Conservation (phyloP, 805 yeast genomes). For the Pichia heedii region DNA sequence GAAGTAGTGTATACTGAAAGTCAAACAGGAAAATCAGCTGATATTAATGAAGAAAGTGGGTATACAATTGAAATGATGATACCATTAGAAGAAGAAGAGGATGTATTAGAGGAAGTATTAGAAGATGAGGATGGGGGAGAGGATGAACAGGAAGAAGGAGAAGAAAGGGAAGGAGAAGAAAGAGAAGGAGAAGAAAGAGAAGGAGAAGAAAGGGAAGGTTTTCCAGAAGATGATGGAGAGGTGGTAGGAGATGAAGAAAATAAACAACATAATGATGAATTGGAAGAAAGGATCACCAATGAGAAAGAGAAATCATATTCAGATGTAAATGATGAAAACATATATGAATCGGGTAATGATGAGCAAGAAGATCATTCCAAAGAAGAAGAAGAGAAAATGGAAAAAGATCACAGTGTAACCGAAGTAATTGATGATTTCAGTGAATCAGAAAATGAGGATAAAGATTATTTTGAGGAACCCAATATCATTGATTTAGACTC, state of each 20-base stretch:
- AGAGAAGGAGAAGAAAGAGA: background rate
- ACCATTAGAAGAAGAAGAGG: background rate
- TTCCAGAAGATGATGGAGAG: background rate
- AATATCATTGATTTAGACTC: no score
- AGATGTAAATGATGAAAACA: conserved; percentile 2
- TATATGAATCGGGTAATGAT: background rate
- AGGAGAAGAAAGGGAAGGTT: background rate
- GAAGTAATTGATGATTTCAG: conserved; percentile 1
- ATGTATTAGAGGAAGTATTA: background rate
- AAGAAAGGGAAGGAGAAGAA: background rate
- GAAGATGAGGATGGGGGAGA: background rate
- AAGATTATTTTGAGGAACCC: background rate
- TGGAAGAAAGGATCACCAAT: no score
- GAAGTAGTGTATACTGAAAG: conserved; percentile 8
- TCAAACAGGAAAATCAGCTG: background rate
- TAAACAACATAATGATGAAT: no score
- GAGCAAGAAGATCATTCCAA: background rate
- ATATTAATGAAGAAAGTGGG: background rate
- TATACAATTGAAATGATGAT: background rate
- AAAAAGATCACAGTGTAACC: background rate
- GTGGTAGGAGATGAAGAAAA: background rate
- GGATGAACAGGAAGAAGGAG: background rate
- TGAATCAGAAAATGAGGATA: conserved; percentile 1
- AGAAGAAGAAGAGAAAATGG: background rate
- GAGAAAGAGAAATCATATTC: no score